Conservation (phyloP, 768 basidiomycete genomes). For the Leccinum ochraceum region DNA sequence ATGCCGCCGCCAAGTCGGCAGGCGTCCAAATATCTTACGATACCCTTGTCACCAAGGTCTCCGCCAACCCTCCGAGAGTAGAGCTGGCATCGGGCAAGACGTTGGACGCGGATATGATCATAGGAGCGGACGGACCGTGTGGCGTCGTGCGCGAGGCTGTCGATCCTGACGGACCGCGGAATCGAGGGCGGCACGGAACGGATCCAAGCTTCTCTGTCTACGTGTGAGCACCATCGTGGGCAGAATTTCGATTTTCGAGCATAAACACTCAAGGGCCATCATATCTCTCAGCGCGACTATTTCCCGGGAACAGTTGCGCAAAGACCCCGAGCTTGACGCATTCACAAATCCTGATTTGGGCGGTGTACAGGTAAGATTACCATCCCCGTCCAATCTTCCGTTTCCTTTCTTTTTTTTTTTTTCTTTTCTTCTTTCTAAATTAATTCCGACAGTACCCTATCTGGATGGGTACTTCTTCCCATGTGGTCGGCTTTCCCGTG, state of each 20-base stretch:
- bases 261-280: constrained; percentile 7
- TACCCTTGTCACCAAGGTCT: constrained; percentile 34
- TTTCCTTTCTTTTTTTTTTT: not conserved
- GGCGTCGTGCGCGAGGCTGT: constrained; percentile 41
- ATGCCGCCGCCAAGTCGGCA: constrained; percentile 44
- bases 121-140: constrained; percentile 58
- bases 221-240: constrained; percentile 35
- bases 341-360: constrained; percentile 16
- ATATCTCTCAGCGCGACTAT: constrained; percentile 37
- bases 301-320: constrained; percentile 39
- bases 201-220: constrained; percentile 38
- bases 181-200: constrained; percentile 19
- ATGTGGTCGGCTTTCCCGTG: constrained; percentile 19
- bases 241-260: not conserved
- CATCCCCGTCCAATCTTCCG: not conserved
- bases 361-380: constrained; percentile 15
- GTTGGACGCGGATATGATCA: constrained; percentile 49
- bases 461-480: constrained; percentile 23
- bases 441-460: constrained; percentile 15
- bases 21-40: constrained; percentile 50
- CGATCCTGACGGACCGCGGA: constrained; percentile 23
- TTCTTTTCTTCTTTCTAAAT: not conserved
- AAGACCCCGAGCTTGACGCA: constrained; percentile 40
- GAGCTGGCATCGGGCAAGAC: constrained; percentile 42
- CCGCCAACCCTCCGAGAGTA: constrained; percentile 31